phyloP scores from a whole-genome alignment of 352 stramenopile species.

The Discostella stelligera region DNA sequence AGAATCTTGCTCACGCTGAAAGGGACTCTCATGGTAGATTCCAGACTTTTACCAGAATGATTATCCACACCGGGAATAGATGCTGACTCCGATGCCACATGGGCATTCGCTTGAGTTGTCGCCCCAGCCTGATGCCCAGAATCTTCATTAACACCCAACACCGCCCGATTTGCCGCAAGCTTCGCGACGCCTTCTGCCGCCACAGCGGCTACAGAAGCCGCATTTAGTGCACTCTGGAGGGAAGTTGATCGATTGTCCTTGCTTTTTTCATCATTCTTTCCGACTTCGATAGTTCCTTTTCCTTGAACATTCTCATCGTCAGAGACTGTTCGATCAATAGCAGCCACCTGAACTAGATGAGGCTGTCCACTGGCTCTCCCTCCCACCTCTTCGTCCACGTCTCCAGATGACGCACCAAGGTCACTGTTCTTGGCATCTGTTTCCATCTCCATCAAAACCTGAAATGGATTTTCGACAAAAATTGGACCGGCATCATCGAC shows the following conservation, averaged over 20 bases:
- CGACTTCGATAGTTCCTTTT: conserved; percentile 12
- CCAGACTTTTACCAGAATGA: conserved; percentile 6
- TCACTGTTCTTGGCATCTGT: conserved; percentile 6
- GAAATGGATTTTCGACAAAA: conserved; percentile 79
- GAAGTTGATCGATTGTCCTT: conserved; percentile 40
- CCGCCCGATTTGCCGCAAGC: conserved; percentile 18
- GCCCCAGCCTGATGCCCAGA: conserved; percentile 2
- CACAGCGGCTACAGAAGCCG: conserved; percentile 44
- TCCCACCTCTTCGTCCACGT: conserved; percentile 9
- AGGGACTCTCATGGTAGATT: conserved; percentile 50
- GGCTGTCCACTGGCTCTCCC: conserved; percentile 6
- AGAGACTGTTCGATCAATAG: conserved; percentile 2
- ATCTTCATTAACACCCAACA: not conserved
- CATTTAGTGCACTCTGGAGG: conserved; percentile 58
- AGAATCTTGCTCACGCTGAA: conserved; percentile 60
- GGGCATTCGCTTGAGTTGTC: conserved; percentile 2
- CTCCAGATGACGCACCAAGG: conserved; percentile 21
- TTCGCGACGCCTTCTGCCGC: conserved; percentile 46
- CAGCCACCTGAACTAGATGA: not conserved
- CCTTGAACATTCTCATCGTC: conserved; percentile 19
- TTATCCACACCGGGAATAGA: not conserved
- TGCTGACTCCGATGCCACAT: conserved; percentile 10
- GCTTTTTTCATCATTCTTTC: conserved; percentile 41
- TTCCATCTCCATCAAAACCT: conserved; percentile 69
- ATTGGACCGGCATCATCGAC: conserved; percentile 63